Evolutionary conservation across 148 eudicot genomes (phyloP).

Genomic region (Rhododendron mucronatum): DNA sequence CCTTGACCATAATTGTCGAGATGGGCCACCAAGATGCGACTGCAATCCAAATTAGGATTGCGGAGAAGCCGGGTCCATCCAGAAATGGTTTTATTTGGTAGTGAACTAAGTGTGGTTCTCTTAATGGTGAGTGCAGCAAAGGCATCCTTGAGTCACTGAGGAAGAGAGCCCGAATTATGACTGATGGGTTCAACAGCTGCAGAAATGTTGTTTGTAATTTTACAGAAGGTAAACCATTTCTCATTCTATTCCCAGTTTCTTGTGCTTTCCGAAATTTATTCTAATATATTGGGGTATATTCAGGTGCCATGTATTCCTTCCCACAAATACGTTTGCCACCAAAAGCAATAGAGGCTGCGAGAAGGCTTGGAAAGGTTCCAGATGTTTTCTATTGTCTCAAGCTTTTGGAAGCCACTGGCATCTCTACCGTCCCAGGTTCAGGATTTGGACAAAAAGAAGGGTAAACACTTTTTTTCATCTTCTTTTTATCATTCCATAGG

Average conservation of each 20-base stretch:
- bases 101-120: background rate
- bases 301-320: slow-evolving; percentile 99
- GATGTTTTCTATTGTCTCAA: slow-evolving; percentile 93
- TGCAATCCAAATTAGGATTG: background rate
- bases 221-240: slow-evolving; percentile 65
- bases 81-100: background rate
- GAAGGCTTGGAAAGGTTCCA: slow-evolving; percentile 68
- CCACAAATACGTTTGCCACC: slow-evolving; percentile 93
- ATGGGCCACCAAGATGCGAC: background rate
- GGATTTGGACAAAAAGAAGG: slow-evolving; percentile 99
- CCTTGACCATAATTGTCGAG: background rate
- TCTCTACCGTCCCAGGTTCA: slow-evolving; percentile 97
- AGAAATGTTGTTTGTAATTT: slow-evolving; percentile 95
- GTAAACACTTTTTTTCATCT: slow-evolving; percentile 29
- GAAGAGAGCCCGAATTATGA: slow-evolving; percentile 88
- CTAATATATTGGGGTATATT: slow-evolving; percentile 10
- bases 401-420: slow-evolving; percentile 96
- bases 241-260: background rate
- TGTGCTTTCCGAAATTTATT: background rate
- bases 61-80: background rate
- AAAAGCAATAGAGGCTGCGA: slow-evolving; percentile 74
- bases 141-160: slow-evolving; percentile 88
- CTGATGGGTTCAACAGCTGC: slow-evolving; percentile 98
- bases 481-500: background rate
- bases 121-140: slow-evolving; percentile 53